These are phyloP conservation scores for Polymyxa betae DNA, from an alignment of 208 protist species.

Conservation along the genomic window DNA sequence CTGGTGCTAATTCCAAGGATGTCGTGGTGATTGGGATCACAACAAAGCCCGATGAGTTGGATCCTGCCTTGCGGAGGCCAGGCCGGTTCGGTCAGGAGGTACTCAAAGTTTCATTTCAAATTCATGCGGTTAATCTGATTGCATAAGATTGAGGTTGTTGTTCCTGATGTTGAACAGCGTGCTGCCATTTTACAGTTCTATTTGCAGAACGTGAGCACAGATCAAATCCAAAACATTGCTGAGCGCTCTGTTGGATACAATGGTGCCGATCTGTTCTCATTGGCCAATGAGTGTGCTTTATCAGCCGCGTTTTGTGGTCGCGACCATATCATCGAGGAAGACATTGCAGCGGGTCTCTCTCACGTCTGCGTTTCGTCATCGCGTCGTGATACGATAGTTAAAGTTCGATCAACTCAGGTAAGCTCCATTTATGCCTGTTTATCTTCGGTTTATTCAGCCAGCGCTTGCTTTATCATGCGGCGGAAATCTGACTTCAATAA, in stretches of 20 bases:
- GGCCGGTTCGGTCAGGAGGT: slow-evolving; percentile 48
- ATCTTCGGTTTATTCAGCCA: too few species aligned
- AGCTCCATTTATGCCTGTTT: not conserved
- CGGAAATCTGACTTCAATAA: not conserved
- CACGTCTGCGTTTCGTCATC: not conserved
- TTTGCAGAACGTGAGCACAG: not conserved
- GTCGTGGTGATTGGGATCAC: slow-evolving; percentile 53
- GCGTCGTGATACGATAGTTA: not conserved
- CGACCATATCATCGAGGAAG: not conserved
- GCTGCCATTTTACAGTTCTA: not conserved
- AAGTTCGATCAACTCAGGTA: not conserved
- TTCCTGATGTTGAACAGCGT: slow-evolving; percentile 20
- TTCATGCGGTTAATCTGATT: not conserved
- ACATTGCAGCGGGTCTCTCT: not conserved
- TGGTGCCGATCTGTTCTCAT: not conserved
- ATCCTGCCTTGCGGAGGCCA: not conserved
- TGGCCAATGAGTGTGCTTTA: not conserved
- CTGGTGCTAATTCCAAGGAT: not conserved
- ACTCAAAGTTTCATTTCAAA: not conserved
- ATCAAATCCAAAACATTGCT: not conserved
- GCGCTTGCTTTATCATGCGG: not conserved
- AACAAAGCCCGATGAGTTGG: not conserved
- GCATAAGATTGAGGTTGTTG: slow-evolving; percentile 38
- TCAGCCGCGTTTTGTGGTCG: not conserved
- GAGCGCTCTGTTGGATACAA: not conserved